A percentile compares a stretch with the other conserved stretches of the same genome.
These are phyloP conservation scores for Cystofilobasidium capitatum DNA, from an alignment of 768 basidiomycete genomes.

Conservation along the genomic window DNA sequence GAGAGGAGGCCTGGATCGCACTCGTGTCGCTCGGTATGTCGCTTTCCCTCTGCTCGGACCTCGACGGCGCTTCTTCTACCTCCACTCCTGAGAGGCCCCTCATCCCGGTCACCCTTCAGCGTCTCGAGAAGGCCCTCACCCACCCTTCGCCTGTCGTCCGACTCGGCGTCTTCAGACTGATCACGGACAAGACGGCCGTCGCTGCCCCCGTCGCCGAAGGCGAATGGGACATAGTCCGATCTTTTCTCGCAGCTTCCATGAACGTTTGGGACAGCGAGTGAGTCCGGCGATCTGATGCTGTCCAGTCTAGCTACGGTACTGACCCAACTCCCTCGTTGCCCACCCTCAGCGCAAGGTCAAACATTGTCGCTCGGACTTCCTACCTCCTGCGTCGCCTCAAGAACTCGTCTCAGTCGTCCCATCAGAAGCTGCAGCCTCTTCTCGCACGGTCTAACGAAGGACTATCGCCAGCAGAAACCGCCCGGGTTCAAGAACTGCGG, in stretches of 20 bases:
- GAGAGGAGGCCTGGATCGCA: slow-evolving; percentile 15
- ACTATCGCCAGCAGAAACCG: background rate
- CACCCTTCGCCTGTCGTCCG: slow-evolving; percentile 17
- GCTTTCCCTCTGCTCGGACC: slow-evolving; percentile 1
- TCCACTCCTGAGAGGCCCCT: background rate
- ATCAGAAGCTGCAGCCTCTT: slow-evolving; percentile 11
- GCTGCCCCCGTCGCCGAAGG: slow-evolving; percentile 1
- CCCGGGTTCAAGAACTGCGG: background rate
- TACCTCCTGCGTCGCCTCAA: slow-evolving; percentile 19
- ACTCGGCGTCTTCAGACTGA: slow-evolving; percentile 14
- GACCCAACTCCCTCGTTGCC: background rate
- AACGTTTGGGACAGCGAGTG: slow-evolving; percentile 24
- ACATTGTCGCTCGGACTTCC: background rate
- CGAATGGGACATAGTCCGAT: slow-evolving; percentile 9
- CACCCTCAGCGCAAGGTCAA: background rate
- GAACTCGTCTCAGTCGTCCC: slow-evolving; percentile 3
- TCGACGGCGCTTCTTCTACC: background rate
- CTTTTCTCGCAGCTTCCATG: slow-evolving; percentile 8
- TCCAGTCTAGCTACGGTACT: background rate
- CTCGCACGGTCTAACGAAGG: background rate
- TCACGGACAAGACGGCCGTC: slow-evolving; percentile 17
- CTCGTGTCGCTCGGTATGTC: slow-evolving; percentile 6
- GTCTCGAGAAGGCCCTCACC: background rate
- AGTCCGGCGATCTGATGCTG: background rate
- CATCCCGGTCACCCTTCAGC: background rate